Evolutionary conservation across 2,329 filamentous ascomycete species (phyloP).

Genomic region (Lecanicillium sp.): DNA sequence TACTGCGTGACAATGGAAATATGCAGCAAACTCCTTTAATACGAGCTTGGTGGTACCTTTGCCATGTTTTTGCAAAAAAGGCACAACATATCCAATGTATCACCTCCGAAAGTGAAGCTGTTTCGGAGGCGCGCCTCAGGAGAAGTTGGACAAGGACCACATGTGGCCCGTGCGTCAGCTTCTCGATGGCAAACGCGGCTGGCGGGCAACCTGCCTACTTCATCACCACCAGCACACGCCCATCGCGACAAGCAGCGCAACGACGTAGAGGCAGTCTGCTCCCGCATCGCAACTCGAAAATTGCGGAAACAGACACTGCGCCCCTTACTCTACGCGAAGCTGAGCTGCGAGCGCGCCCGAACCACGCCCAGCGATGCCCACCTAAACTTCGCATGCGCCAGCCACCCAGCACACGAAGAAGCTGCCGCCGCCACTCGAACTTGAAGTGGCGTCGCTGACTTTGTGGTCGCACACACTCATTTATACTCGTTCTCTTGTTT

Average conservation of each 20-base stretch:
- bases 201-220: neutral
- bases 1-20: too few relatives aligned
- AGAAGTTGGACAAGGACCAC: too few relatives aligned
- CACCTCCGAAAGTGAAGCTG: too few relatives aligned
- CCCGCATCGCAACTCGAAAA: neutral
- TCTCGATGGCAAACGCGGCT: constrained; percentile 8
- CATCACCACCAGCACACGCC: constrained; percentile 7
- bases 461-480: neutral
- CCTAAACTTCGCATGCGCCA: constrained; percentile 2
- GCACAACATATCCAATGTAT: too few relatives aligned
- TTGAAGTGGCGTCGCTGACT: neutral
- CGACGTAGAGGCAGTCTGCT: neutral
- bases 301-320: neutral
- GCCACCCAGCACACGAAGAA: constrained; percentile 4
- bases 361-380: constrained; percentile 1
- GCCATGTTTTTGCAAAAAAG: too few relatives aligned
- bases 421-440: constrained; percentile 1
- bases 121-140: too few relatives aligned
- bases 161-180: constrained; percentile 12
- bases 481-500: too few relatives aligned
- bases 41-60: too few relatives aligned
- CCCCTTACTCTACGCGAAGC: neutral
- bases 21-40: too few relatives aligned
- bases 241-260: constrained; percentile 6
- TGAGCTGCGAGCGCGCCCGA: neutral